phyloP scores from a whole-genome alignment of 352 stramenopile species.

The Phytopythium oedochilum region DNA sequence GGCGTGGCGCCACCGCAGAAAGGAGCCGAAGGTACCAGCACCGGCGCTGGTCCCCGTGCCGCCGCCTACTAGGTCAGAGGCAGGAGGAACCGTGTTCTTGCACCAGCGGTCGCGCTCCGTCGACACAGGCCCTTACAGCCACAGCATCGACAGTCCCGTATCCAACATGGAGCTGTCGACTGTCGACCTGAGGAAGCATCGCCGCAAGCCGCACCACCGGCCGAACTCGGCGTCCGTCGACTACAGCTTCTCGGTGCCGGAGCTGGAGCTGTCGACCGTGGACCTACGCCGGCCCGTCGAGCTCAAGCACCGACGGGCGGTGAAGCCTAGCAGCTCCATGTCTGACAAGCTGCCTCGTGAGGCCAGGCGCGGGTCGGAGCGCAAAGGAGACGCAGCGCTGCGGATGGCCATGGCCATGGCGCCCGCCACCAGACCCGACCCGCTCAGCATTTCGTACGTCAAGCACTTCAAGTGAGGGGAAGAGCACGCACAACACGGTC shows the following conservation, averaged over 20 bases:
- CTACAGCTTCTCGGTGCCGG: neutral
- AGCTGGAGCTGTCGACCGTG: constrained; percentile 8
- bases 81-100: neutral
- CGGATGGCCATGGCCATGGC: neutral
- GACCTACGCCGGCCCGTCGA: constrained; percentile 9
- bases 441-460: constrained; percentile 7
- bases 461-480: constrained; percentile 6
- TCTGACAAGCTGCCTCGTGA: neutral
- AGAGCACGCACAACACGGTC: no score
- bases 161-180: constrained; percentile 2
- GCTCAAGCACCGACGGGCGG: constrained; percentile 6
- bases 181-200: neutral
- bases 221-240: neutral
- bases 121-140: neutral
- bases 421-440: neutral
- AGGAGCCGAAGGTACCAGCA: neutral
- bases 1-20: neutral
- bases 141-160: neutral
- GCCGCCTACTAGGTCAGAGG: neutral
- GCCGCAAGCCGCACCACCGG: neutral
- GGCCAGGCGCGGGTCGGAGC: neutral
- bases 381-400: neutral
- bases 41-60: neutral
- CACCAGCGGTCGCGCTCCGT: neutral
- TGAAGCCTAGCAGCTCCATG: neutral